Conservation (phyloP, 208 protist genomes). For the Crithidia fasciculata region DNA sequence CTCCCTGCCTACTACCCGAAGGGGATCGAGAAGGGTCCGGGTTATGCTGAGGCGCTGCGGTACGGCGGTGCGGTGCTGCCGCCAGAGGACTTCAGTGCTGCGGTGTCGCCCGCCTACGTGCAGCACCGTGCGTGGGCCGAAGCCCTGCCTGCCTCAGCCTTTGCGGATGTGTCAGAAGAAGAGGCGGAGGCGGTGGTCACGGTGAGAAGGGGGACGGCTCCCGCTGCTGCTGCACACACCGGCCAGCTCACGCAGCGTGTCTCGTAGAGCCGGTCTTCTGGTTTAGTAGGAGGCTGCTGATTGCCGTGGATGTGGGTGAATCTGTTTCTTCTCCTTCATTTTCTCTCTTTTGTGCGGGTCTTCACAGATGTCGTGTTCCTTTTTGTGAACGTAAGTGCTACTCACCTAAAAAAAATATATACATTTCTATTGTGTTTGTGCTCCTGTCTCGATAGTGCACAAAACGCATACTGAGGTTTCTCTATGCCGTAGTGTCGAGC, state of each 20-base stretch:
- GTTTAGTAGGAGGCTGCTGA: no score
- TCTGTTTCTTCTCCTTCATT: not conserved
- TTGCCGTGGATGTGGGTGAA: no score
- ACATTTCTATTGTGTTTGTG: no score
- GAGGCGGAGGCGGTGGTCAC: not conserved
- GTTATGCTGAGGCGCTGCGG: slow-evolving; percentile 78
- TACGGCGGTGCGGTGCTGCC: slow-evolving; percentile 66
- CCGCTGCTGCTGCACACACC: not conserved
- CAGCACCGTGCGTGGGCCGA: slow-evolving; percentile 36
- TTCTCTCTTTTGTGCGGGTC: not conserved
- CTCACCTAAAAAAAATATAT: no score
- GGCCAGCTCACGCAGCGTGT: not conserved
- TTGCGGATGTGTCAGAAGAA: slow-evolving; percentile 25
- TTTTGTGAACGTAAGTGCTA: no score
- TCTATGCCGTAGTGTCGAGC: no score
- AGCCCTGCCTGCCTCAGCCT: slow-evolving; percentile 43
- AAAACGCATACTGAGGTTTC: no score
- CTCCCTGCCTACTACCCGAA: slow-evolving; percentile 71
- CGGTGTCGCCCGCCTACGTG: slow-evolving; percentile 35
- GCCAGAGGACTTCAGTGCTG: slow-evolving; percentile 60
- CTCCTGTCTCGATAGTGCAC: no score
- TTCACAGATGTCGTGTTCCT: not conserved
- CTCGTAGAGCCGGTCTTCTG: no score
- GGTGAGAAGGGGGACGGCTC: not conserved
- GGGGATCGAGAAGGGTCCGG: slow-evolving; percentile 43